These are phyloP conservation scores for Melampsora abietis-canadensis DNA, from an alignment of 1,284 basidiomycete species.

Conservation along the genomic window DNA sequence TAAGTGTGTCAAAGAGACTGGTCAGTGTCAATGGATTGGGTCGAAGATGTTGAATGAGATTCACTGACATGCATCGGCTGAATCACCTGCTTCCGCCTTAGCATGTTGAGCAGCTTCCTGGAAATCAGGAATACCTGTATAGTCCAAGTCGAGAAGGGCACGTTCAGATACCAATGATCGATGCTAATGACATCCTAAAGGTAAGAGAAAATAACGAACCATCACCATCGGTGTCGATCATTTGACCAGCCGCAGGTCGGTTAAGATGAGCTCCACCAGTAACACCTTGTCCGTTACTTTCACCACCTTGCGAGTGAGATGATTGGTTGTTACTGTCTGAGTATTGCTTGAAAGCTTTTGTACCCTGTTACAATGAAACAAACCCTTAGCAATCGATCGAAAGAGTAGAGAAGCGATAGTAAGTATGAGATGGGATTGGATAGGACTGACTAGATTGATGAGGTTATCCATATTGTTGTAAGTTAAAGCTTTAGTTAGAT, in stretches of 20 bases:
- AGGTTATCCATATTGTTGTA: slow-evolving; percentile 14
- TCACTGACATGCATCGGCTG: slow-evolving; percentile 35
- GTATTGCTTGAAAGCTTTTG: slow-evolving; percentile 2
- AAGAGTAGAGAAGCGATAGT: not conserved
- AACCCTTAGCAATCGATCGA: not conserved
- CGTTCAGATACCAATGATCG: not conserved
- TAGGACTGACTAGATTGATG: slow-evolving; percentile 1
- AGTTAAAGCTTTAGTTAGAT: not conserved
- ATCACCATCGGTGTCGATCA: slow-evolving; percentile 39
- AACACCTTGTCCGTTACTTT: slow-evolving; percentile 14
- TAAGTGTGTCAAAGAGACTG: not conserved
- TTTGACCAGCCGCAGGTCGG: slow-evolving; percentile 19
- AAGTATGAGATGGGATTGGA: not conserved
- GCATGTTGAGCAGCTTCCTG: slow-evolving; percentile 32
- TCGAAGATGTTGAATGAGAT: not conserved
- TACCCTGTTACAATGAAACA: not conserved
- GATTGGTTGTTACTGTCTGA: not conserved
- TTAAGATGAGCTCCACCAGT: slow-evolving; percentile 39
- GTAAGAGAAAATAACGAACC: slow-evolving; percentile 10
- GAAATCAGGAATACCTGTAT: slow-evolving; percentile 39
- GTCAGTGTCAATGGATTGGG: not conserved
- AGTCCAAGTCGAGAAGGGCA: not conserved
- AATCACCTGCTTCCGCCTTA: slow-evolving; percentile 16
- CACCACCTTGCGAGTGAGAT: not conserved
- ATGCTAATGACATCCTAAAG: not conserved